phyloP scores from a whole-genome alignment of 2,329 filamentous ascomycete genomes.

The Phoma herbarum region DNA sequence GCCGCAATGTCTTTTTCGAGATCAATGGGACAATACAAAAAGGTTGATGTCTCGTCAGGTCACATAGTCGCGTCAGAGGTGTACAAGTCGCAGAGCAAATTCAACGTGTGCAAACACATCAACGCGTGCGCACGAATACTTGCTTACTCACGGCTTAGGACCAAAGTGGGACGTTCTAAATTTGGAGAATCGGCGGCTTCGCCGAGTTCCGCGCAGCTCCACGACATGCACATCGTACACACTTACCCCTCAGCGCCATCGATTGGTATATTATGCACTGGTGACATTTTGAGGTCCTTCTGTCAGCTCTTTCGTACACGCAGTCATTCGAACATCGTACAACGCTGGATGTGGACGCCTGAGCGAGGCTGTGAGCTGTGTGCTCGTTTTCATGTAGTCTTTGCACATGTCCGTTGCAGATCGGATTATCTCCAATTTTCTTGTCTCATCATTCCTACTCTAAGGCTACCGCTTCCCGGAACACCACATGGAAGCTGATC shows the following conservation, averaged over 20 bases:
- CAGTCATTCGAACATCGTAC: not conserved
- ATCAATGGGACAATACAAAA: not conserved
- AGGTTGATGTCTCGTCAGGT: not conserved
- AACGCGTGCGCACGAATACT: not conserved
- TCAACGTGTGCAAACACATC: not conserved
- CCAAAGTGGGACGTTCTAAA: not conserved
- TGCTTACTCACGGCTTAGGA: not conserved
- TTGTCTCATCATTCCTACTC: not conserved
- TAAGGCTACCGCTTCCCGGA: not conserved
- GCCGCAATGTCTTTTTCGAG: not conserved
- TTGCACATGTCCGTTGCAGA: not conserved
- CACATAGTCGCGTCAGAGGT: constrained; percentile 1
- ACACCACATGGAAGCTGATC: no score
- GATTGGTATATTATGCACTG: not conserved
- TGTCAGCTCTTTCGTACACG: not conserved
- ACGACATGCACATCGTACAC: not conserved
- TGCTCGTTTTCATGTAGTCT: no score
- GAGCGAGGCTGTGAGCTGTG: not conserved
- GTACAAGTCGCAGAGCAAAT: not conserved
- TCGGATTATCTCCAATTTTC: not conserved
- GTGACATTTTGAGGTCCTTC: not conserved
- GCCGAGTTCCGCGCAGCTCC: not conserved
- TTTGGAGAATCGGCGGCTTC: not conserved
- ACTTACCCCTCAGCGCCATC: not conserved
- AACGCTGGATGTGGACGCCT: not conserved